phyloP scores from a whole-genome alignment of 768 basidiomycete species.

The Pisolithus microcarpus region DNA sequence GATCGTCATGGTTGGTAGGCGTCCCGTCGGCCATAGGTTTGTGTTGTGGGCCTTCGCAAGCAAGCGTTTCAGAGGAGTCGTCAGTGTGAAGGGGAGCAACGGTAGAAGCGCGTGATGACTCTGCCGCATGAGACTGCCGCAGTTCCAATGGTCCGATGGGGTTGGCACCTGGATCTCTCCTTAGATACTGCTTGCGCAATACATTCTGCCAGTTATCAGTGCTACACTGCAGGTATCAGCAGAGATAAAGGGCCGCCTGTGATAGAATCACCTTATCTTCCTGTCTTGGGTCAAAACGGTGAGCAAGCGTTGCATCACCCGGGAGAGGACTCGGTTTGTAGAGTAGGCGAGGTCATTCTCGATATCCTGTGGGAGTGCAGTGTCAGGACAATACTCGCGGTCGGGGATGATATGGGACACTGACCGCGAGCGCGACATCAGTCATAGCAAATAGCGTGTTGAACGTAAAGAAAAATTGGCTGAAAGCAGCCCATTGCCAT shows the following conservation, averaged over 20 bases:
- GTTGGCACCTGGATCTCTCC: constrained; percentile 62
- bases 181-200: constrained; percentile 70
- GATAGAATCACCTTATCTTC: constrained; percentile 53
- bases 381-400: not conserved
- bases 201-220: constrained; percentile 72
- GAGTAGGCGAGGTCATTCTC: constrained; percentile 68
- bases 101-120: constrained; percentile 25
- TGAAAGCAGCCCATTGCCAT: constrained; percentile 91
- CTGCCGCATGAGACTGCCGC: constrained; percentile 14
- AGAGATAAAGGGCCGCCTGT: constrained; percentile 16
- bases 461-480: constrained; percentile 87
- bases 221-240: constrained; percentile 31
- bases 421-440: constrained; percentile 62
- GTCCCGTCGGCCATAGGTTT: constrained; percentile 2
- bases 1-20: not conserved
- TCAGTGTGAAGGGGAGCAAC: constrained; percentile 11
- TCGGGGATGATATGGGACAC: constrained; percentile 15
- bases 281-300: constrained; percentile 73
- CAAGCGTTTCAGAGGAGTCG: constrained; percentile 4
- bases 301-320: constrained; percentile 69
- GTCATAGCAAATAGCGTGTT: constrained; percentile 61
- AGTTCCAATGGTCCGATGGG: constrained; percentile 54
- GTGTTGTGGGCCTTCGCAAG: constrained; percentile 8
- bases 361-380: constrained; percentile 48
- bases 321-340: constrained; percentile 54